Evolutionary conservation across 2,329 filamentous ascomycete species (phyloP).

Genomic region (Aspergillus thermomutatus): DNA sequence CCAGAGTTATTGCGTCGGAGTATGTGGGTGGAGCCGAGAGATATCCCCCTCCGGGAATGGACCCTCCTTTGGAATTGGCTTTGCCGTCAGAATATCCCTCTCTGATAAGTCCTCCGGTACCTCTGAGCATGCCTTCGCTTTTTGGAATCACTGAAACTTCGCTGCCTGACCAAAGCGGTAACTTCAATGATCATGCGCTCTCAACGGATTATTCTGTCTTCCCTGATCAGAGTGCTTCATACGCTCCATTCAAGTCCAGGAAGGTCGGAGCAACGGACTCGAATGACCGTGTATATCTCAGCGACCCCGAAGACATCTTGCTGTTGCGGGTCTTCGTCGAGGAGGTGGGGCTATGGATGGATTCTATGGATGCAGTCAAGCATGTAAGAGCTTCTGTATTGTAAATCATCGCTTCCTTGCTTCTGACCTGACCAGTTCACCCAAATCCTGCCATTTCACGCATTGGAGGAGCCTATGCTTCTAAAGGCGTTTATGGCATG

Average conservation of each 20-base stretch:
- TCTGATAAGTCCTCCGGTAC: slow-evolving; percentile 22
- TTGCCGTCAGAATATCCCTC: not conserved
- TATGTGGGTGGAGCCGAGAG: slow-evolving; percentile 75
- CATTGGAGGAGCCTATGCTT: slow-evolving; percentile 80
- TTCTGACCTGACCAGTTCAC: slow-evolving; percentile 58
- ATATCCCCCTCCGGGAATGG: slow-evolving; percentile 60
- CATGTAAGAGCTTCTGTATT: slow-evolving; percentile 49
- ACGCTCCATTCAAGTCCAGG: slow-evolving; percentile 32
- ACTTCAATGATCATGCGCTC: slow-evolving; percentile 25
- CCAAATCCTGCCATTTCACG: slow-evolving; percentile 75
- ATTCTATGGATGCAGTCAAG: slow-evolving; percentile 79
- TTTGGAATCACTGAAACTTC: slow-evolving; percentile 44
- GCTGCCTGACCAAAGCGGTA: slow-evolving; percentile 16
- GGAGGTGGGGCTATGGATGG: slow-evolving; percentile 91
- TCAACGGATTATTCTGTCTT: slow-evolving; percentile 25
- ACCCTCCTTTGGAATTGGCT: slow-evolving; percentile 23
- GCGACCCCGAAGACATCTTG: slow-evolving; percentile 72
- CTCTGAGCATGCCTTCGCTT: slow-evolving; percentile 51
- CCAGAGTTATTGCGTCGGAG: slow-evolving; percentile 82
- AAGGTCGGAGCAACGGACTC: slow-evolving; percentile 40
- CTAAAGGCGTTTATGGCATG: slow-evolving; percentile 86
- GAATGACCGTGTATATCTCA: slow-evolving; percentile 61
- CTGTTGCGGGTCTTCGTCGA: slow-evolving; percentile 92
- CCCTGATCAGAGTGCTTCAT: slow-evolving; percentile 32
- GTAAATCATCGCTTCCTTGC: not conserved